Conservation (phyloP, 768 basidiomycete genomes). For the Krasilnikovozyma curviuscula region DNA sequence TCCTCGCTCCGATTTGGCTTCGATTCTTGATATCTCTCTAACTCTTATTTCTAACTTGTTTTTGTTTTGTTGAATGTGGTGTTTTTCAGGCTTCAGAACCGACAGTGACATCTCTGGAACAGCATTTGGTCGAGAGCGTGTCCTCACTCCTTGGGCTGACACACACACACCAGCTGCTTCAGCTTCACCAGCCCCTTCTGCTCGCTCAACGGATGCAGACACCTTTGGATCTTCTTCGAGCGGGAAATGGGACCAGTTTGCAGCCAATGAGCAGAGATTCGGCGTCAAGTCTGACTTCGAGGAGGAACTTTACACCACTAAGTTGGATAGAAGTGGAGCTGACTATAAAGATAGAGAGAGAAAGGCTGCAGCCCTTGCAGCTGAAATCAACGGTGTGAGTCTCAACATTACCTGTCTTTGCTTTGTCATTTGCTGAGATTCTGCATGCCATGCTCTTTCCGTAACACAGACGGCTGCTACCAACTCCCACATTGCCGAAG, state of each 20-base stretch:
- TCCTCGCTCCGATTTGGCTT: background rate
- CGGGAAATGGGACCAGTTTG: constrained; percentile 70
- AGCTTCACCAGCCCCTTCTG: background rate
- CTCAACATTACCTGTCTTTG: background rate
- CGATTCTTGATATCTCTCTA: background rate
- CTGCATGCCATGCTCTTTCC: background rate
- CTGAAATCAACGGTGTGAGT: constrained; percentile 72
- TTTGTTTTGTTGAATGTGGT: background rate
- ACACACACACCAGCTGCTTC: background rate
- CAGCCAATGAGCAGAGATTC: constrained; percentile 76
- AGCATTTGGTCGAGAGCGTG: constrained; percentile 11
- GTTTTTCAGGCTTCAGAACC: constrained; percentile 18
- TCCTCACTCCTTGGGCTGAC: constrained; percentile 13
- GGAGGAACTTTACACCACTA: constrained; percentile 88
- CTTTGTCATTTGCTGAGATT: background rate
- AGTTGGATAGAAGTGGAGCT: constrained; percentile 58
- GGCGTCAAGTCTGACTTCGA: constrained; percentile 81
- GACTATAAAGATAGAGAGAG: constrained; percentile 79
- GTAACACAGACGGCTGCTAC: constrained; percentile 35
- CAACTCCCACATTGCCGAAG: constrained; percentile 79
- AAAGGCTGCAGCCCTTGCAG: constrained; percentile 69
- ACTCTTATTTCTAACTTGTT: background rate
- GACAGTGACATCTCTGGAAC: constrained; percentile 22
- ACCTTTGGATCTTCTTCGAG: background rate
- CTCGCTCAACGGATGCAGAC: background rate